Conservation (phyloP, 768 basidiomycete species). For the Gloeopeniophorella convolvens region DNA sequence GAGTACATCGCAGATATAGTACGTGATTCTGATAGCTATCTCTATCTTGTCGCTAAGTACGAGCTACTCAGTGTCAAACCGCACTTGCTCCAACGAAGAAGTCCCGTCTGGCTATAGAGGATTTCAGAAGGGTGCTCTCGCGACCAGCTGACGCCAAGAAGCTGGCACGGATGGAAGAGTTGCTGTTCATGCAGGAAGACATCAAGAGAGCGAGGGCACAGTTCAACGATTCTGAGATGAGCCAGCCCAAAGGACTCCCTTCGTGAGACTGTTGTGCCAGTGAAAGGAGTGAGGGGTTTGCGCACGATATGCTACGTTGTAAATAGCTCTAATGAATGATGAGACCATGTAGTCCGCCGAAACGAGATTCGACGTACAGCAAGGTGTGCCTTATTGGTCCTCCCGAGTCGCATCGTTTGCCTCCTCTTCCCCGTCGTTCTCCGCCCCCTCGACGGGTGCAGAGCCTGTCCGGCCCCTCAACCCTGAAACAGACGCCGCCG, state of each 20-base stretch:
- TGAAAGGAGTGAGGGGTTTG: constrained; percentile 4
- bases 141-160: constrained; percentile 88
- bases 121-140: constrained; percentile 72
- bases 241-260: constrained; percentile 42
- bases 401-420: constrained; percentile 35
- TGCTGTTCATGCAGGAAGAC: constrained; percentile 90
- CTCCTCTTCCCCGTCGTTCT: constrained; percentile 27
- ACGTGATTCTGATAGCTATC: constrained; percentile 30
- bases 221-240: constrained; percentile 54
- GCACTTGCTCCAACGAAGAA: constrained; percentile 67
- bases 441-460: constrained; percentile 20
- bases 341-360: no score
- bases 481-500: constrained; percentile 24
- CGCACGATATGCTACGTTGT: constrained; percentile 10
- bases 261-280: constrained; percentile 11
- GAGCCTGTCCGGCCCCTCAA: constrained; percentile 43
- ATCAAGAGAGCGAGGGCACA: constrained; percentile 83
- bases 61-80: constrained; percentile 54
- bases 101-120: constrained; percentile 77
- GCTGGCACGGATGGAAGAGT: constrained; percentile 85
- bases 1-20: constrained; percentile 90
- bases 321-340: no score
- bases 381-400: constrained; percentile 50
- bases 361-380: constrained; percentile 4
- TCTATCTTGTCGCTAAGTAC: not conserved